Conservation (phyloP, 192 early-diverging fungal species). For the Powellomyces hirtus region DNA sequence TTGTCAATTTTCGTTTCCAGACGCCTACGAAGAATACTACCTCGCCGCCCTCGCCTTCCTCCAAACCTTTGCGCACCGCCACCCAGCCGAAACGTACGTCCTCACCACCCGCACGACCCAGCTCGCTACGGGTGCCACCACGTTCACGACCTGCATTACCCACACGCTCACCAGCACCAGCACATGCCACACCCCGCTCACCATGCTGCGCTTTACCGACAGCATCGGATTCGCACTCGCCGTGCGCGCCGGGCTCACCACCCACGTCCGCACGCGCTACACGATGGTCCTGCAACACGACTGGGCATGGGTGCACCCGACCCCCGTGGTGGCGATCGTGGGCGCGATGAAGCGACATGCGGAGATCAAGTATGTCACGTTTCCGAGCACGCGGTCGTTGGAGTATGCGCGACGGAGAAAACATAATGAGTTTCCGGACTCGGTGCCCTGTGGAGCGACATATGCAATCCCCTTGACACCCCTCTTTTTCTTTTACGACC, state of each 20-base stretch:
- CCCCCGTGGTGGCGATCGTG: not conserved
- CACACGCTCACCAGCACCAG: not conserved
- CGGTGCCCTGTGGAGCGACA: not conserved
- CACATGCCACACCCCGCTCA: not conserved
- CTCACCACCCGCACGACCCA: not conserved
- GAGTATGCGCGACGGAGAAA: slow-evolving; percentile 12
- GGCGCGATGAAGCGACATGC: not conserved
- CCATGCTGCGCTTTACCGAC: not conserved
- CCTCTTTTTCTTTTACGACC: slow-evolving; percentile 42
- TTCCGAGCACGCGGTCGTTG: slow-evolving; percentile 16
- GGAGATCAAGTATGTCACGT: slow-evolving; percentile 24
- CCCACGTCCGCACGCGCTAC: slow-evolving; percentile 28
- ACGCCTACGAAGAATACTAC: not conserved
- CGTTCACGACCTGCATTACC: not conserved
- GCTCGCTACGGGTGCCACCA: not conserved
- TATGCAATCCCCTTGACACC: slow-evolving; percentile 23
- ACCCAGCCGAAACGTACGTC: not conserved
- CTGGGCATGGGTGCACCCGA: slow-evolving; percentile 21
- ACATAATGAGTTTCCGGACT: not conserved
- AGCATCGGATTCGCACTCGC: slow-evolving; percentile 34
- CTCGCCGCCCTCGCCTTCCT: not conserved
- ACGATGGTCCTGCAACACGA: slow-evolving; percentile 37
- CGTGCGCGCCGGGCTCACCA: slow-evolving; percentile 28
- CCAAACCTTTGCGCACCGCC: not conserved
- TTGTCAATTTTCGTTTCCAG: not conserved